Evolutionary conservation across 2,329 filamentous ascomycete species (phyloP).

Genomic region (Hypoxylon sp.): DNA sequence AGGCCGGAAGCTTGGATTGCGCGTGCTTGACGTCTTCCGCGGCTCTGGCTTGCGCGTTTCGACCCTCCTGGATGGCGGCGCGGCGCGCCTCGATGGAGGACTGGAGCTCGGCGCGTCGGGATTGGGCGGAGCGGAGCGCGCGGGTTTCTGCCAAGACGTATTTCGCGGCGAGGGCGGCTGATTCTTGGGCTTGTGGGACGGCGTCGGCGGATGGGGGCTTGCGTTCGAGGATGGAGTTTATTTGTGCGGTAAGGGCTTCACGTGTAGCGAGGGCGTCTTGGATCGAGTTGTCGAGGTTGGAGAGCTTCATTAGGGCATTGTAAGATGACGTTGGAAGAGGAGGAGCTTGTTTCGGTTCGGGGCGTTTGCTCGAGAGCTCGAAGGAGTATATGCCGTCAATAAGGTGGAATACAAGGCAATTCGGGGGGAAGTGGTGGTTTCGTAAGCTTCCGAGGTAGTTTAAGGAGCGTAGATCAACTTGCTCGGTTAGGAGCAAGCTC

Average conservation of each 20-base stretch:
- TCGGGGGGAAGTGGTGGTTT: constrained; percentile 80
- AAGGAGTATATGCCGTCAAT: constrained; percentile 88
- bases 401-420: constrained; percentile 88
- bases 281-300: constrained; percentile 90
- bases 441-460: constrained; percentile 83
- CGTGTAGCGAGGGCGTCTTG: constrained; percentile 88
- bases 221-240: constrained; percentile 71
- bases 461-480: constrained; percentile 78
- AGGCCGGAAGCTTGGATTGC: constrained; percentile 70
- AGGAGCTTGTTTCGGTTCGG: constrained; percentile 68
- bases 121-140: constrained; percentile 72
- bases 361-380: constrained; percentile 71
- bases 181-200: constrained; percentile 66
- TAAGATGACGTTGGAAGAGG: constrained; percentile 81
- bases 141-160: constrained; percentile 76
- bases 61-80: constrained; percentile 76
- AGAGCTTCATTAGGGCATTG: constrained; percentile 87
- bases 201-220: constrained; percentile 57
- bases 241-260: constrained; percentile 81
- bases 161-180: constrained; percentile 63
- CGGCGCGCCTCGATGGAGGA: constrained; percentile 76
- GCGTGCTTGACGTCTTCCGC: constrained; percentile 74
- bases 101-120: constrained; percentile 76
- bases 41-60: constrained; percentile 70
- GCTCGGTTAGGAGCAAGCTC: constrained; percentile 78